Evolutionary conservation across 2,329 filamentous ascomycete species (phyloP).

Genomic region (Neofusicoccum cordaticola): DNA sequence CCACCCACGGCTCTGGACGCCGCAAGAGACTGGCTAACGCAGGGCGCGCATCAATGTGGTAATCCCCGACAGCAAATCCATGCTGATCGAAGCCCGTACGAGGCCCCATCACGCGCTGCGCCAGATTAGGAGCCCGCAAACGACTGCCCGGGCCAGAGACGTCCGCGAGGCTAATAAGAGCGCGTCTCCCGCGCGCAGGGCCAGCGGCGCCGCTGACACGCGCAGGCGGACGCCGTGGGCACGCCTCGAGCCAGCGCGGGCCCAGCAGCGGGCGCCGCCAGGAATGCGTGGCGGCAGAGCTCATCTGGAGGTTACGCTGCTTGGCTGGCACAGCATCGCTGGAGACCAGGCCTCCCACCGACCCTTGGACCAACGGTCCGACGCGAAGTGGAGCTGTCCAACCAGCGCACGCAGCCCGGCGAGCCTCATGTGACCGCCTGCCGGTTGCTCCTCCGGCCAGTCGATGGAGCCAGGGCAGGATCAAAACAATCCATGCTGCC

Average conservation of each 20-base stretch:
- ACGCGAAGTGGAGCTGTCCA: conserved; percentile 14
- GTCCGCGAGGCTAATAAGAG: conserved; percentile 2
- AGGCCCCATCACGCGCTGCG: conserved; percentile 11
- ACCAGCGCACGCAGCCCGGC: background rate
- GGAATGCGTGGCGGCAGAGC: background rate
- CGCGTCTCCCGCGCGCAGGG: background rate
- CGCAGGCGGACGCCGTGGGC: background rate
- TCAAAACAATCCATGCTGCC: background rate
- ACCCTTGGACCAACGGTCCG: conserved; percentile 13
- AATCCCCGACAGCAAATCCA: conserved; percentile 7
- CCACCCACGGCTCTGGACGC: conserved; percentile 4
- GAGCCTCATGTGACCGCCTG: background rate
- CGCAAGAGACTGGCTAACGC: background rate
- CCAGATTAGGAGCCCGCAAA: conserved; percentile 1
- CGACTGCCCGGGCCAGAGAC: background rate
- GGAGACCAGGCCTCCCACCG: conserved; percentile 7
- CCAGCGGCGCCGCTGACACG: background rate
- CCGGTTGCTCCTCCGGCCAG: background rate
- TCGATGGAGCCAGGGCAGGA: background rate
- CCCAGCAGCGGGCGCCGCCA: background rate
- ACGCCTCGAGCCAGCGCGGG: background rate
- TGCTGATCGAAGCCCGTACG: background rate
- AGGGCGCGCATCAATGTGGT: conserved; percentile 9
- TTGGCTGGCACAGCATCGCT: background rate
- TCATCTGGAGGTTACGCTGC: background rate